Base-by-base conservation (phyloP, 1,284 basidiomycete genomes). In the Melanopsichium pennsylvanicum region DNA sequence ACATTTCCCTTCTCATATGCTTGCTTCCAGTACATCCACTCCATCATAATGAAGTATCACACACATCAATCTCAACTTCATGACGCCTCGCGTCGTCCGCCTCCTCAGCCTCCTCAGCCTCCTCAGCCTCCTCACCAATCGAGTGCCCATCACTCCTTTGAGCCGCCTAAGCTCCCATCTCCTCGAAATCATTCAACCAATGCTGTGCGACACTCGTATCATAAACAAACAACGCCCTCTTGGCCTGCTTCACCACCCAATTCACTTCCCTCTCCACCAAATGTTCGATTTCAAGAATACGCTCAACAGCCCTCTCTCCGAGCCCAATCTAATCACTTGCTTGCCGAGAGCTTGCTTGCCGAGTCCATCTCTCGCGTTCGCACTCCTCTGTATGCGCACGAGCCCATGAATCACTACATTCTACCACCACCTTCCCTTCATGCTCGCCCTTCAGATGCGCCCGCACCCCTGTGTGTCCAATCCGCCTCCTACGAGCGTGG, bases 91-190 rank as follows among this genome's bases (percentile, higher is more conserved):
- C 47, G 25, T 19, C 39, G 32, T 12, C 27, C 23, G 15, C 21
- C 34, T 11, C 9, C 31, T 1, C 15, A n/a, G 27, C 11, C 21
- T 19, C 34, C 19, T n/a, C 37, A 33, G 16, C 27, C 31, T 7
- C 13, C 8, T 19, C 11, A 25, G 11, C 1, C 18, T 18, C 26
- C 22, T 29, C 19, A 34, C 19, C 12, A 38, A 4, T 52, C 43
- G 48, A 46, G 5, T 22, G 10, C 32, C 6, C 41, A 58, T 8
- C 42, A 21, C 27, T 3, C 35, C 27, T 59, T 59, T 23, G 34
- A 43, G n/a, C 43, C 56, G 9, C 56, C 56, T 10, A 41, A 46
- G 39, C 43, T 59, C 12, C 56, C 56, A 8, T 26, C 44, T 10
- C 56, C 56, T 15, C 56, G 56, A 38, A 46, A n/a, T 16, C 12